Conservation (phyloP, 169 alveolate genomes). For the Plasmodium coatneyi region DNA sequence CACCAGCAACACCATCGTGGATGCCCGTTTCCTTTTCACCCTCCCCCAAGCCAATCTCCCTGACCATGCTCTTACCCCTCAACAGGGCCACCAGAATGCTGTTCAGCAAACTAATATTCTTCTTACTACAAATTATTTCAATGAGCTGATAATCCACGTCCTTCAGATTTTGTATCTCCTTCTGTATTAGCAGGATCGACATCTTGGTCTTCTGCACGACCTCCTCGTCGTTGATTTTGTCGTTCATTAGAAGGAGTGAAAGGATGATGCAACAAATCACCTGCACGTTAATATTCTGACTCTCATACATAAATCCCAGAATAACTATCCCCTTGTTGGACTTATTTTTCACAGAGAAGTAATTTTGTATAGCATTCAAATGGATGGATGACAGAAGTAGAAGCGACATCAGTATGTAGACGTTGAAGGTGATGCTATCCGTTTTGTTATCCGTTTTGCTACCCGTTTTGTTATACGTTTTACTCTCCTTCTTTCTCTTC, state of each 20-base stretch:
- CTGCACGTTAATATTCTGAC: constrained; percentile 53
- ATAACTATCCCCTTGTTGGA: constrained; percentile 26
- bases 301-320: constrained; percentile 58
- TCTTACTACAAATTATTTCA: constrained; percentile 67
- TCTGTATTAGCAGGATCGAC: constrained; percentile 58
- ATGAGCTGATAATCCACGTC: constrained; percentile 59
- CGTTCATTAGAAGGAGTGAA: constrained; percentile 27
- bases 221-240: constrained; percentile 48
- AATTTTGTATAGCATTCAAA: constrained; percentile 38
- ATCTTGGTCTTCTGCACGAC: constrained; percentile 34
- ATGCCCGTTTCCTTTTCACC: not conserved
- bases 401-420: constrained; percentile 28
- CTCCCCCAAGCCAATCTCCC: not conserved
- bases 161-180: constrained; percentile 37
- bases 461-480: constrained; percentile 5
- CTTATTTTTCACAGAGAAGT: constrained; percentile 27
- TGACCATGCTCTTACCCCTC: not conserved
- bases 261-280: constrained; percentile 61
- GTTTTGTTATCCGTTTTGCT: too few species aligned
- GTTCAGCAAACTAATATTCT: constrained; percentile 19
- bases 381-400: constrained; percentile 56
- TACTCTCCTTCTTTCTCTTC: constrained; percentile 10
- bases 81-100: not conserved
- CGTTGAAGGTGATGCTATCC: constrained; percentile 11
- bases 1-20: not conserved